Evolutionary conservation across 176 grass and related monocot genomes (phyloP).

Genomic region (Zizania latifolia): DNA sequence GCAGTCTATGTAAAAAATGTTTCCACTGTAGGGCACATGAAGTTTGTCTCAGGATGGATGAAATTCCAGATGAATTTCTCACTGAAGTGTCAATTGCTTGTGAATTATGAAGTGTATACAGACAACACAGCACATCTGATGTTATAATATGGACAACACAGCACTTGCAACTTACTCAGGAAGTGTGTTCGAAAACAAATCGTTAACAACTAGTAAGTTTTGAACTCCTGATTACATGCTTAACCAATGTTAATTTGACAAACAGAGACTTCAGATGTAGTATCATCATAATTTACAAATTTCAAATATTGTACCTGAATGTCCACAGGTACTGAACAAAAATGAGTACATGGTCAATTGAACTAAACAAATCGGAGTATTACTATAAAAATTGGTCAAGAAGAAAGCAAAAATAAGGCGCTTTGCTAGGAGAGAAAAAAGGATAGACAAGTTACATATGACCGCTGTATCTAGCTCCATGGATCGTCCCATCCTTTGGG

Average conservation of each 20-base stretch:
- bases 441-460: constrained; percentile 25
- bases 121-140: not conserved
- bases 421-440: constrained; percentile 9
- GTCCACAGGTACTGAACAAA: too few relatives aligned
- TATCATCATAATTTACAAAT: constrained; percentile 28
- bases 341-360: too few relatives aligned
- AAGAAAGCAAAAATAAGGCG: too few relatives aligned
- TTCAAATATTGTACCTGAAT: constrained; percentile 1
- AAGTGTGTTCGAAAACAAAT: not conserved
- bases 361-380: constrained; percentile 23
- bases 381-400: not conserved
- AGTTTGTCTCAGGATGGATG: not conserved
- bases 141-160: not conserved
- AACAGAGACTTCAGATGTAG: not conserved
- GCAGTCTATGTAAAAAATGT: not conserved
- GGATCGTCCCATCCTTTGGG: constrained; percentile 98
- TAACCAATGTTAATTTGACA: not conserved
- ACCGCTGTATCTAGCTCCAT: constrained; percentile 60
- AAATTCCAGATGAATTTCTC: not conserved
- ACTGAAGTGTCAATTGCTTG: not conserved
- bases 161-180: not conserved
- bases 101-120: not conserved
- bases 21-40: not conserved
- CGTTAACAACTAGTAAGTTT: not conserved
- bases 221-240: not conserved